Evolutionary conservation across 2,329 filamentous ascomycete genomes (phyloP), one percentile per base, ranked within the genome.

Genomic region (Diaporthe humulicola): DNA sequence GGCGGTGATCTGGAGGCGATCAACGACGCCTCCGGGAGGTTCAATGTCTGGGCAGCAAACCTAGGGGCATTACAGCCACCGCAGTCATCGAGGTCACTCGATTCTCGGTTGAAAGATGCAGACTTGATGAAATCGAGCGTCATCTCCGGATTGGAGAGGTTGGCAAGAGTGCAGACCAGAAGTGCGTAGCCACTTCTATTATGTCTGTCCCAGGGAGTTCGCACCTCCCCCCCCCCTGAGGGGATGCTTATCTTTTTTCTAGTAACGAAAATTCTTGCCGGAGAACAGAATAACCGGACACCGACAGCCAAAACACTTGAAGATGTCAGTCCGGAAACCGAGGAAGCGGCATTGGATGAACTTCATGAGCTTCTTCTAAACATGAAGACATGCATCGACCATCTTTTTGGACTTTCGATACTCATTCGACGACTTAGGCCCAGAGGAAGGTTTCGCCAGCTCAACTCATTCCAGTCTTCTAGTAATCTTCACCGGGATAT

Each of bases 11-110:
- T 36, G 19, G 33, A 60, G 6, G 57, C 30, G 30, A 60, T 60
- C 36, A n/a, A 22, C 30, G 57, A 60, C 57, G 57, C 57, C 5
- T 19, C 10, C 2, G 57, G 57, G 17, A 22, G 57, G n/a, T 60
- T 60, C 57, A 60, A 60, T 60, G 57, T 60, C 57, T 60, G 57
- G 57, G 36, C 57, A 17, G 57, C 57, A n/a, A 40, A 60, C 19
- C 19, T 40, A 1, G 57, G 57, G 1, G 57, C 57, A 3, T 60
- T 60, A 33, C 57, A 40, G 9, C 57, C 57, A 38, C 57, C 57
- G 7, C 57, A 60, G 0, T 40, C 57, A 19, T 9, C 1, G 30
- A 60, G n/a, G 57, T 60, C 57, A 7, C 57, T 60, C n/a, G 57
- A 60, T 19, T 60, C 14, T 38, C 3, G 57, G n/a, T 33, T 60